Conservation (phyloP, 2,329 filamentous ascomycete species). For the Eutypa lata region DNA sequence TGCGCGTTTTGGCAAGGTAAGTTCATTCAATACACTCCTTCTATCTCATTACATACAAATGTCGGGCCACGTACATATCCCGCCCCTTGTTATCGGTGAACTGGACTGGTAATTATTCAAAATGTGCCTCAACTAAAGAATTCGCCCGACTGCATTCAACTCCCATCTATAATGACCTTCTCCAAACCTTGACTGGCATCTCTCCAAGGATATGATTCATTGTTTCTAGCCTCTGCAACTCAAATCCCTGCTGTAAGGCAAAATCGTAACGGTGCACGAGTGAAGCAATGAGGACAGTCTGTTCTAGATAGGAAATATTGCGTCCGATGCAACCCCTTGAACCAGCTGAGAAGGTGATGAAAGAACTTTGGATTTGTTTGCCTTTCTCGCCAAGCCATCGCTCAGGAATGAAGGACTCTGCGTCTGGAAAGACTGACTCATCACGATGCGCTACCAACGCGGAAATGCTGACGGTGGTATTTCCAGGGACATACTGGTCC, state of each 20-base stretch:
- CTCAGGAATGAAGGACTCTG: slow-evolving; percentile 37
- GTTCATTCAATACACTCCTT: too few species aligned
- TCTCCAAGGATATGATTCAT: slow-evolving; percentile 22
- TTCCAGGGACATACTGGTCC: slow-evolving; percentile 42
- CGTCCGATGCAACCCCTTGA: slow-evolving; percentile 23
- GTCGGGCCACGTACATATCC: too few species aligned
- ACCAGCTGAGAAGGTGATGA: slow-evolving; percentile 34
- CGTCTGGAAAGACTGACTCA: slow-evolving; percentile 32
- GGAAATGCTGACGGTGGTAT: slow-evolving; percentile 42
- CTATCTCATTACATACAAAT: too few species aligned
- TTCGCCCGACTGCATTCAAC: too few species aligned
- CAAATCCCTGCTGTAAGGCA: slow-evolving; percentile 28
- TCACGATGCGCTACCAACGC: slow-evolving; percentile 38
- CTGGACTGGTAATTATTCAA: too few species aligned
- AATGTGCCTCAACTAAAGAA: too few species aligned
- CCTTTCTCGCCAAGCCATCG: slow-evolving; percentile 39
- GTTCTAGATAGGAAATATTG: slow-evolving; percentile 41
- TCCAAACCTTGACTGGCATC: slow-evolving; percentile 26
- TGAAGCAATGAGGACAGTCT: slow-evolving; percentile 40
- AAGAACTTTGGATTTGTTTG: slow-evolving; percentile 34
- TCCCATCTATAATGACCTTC: slow-evolving; percentile 6
- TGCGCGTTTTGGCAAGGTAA: too few species aligned
- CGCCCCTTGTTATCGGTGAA: too few species aligned
- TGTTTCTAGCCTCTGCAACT: slow-evolving; percentile 19
- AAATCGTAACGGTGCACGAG: slow-evolving; percentile 42